Percentiles rank a stretch among this genome's conserved stretches.
These are phyloP conservation scores for Silene uniflora DNA, from an alignment of 148 eudicot genomes.

Conservation along the genomic window DNA sequence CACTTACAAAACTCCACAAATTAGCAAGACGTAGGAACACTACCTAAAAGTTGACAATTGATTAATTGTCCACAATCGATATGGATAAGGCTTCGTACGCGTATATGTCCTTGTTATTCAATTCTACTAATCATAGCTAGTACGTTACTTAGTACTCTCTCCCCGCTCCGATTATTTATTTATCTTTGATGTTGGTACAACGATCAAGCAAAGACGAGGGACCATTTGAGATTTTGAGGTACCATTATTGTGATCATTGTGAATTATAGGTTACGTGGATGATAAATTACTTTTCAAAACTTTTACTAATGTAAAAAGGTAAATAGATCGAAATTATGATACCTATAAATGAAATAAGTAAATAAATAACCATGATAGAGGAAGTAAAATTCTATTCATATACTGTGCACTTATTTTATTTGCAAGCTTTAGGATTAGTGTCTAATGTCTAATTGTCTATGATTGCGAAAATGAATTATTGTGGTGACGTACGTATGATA, in stretches of 20 bases:
- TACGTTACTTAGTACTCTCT: too few species aligned
- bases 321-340: too few species aligned
- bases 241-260: too few species aligned
- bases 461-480: conserved; percentile 18
- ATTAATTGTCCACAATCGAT: background rate
- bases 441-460: background rate
- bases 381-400: background rate
- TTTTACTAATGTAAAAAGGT: too few species aligned
- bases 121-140: conserved; percentile 1
- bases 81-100: conserved; percentile 7
- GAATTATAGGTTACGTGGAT: too few species aligned
- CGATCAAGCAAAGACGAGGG: too few species aligned
- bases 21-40: background rate
- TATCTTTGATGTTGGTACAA: too few species aligned
- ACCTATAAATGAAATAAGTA: too few species aligned
- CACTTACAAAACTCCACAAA: background rate
- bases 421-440: background rate
- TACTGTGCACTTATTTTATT: background rate
- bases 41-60: background rate
- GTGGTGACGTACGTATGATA: conserved; percentile 11
- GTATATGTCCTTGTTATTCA: conserved; percentile 5
- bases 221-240: too few species aligned
- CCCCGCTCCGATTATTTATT: too few species aligned
- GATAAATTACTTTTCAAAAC: too few species aligned
- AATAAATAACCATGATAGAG: too few species aligned